phyloP scores from a whole-genome alignment of 176 grass and related monocot genomes.

The Calamus simplicifolius region DNA sequence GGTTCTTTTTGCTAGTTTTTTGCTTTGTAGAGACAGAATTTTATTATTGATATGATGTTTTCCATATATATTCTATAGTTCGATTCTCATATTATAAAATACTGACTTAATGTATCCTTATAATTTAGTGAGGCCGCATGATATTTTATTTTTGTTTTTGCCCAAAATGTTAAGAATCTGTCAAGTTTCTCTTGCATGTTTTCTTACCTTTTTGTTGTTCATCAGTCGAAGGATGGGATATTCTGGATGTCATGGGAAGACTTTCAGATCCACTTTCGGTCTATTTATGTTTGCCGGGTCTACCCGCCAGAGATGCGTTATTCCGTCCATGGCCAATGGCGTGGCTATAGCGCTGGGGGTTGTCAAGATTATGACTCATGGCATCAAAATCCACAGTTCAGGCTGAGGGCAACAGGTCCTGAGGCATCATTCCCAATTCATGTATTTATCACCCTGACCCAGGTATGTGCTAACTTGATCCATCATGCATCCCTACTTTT shows the following conservation, averaged over 20 bases:
- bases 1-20: slow-evolving; percentile 29
- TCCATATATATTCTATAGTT: too few relatives aligned
- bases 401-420: slow-evolving; percentile 72
- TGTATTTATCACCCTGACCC: slow-evolving; percentile 96
- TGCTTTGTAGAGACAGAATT: slow-evolving; percentile 12
- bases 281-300: slow-evolving; percentile 96
- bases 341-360: slow-evolving; percentile 81
- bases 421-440: slow-evolving; percentile 82
- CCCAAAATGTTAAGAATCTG: too few relatives aligned
- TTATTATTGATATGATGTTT: neutral
- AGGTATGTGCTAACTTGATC: slow-evolving; percentile 50
- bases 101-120: too few relatives aligned
- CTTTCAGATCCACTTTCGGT: slow-evolving; percentile 98
- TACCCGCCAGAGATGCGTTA: slow-evolving; percentile 93
- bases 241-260: slow-evolving; percentile 99
- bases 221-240: slow-evolving; percentile 89
- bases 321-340: slow-evolving; percentile 95
- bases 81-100: too few relatives aligned
- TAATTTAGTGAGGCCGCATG: too few relatives aligned
- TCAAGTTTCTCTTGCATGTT: neutral
- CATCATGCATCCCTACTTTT: neutral
- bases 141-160: too few relatives aligned
- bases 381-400: slow-evolving; percentile 96
- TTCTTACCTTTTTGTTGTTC: slow-evolving; percentile 19
- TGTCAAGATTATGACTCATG: slow-evolving; percentile 98